These are phyloP conservation scores for Iris macrosiphon DNA, from an alignment of 106 monocot species.

Conservation along the genomic window DNA sequence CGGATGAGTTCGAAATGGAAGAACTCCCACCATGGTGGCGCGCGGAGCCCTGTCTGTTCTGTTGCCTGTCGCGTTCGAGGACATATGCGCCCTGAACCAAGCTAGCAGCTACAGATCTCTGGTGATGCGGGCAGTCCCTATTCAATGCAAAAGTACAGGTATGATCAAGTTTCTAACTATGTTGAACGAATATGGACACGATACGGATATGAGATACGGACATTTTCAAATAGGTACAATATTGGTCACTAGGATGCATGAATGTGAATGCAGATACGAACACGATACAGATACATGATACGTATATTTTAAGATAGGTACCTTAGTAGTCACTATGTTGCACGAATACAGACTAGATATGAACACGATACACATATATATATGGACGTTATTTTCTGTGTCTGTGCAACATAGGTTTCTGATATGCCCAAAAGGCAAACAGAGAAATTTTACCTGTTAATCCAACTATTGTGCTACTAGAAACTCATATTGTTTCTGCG, in stretches of 20 bases:
- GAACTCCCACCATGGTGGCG: constrained; percentile 58
- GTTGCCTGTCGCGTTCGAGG: constrained; percentile 67
- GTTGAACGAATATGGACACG: background rate
- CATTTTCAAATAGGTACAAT: too few species aligned
- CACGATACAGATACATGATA: background rate
- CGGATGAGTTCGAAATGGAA: constrained; percentile 45
- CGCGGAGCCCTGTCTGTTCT: constrained; percentile 34
- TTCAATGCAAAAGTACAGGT: background rate
- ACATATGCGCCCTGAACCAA: constrained; percentile 66
- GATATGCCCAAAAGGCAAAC: too few species aligned
- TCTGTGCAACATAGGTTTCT: too few species aligned
- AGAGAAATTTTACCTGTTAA: too few species aligned
- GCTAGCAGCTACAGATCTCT: constrained; percentile 48
- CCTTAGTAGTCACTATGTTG: background rate
- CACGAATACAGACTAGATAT: too few species aligned
- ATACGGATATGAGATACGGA: too few species aligned
- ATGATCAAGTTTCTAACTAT: background rate
- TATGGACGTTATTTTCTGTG: too few species aligned
- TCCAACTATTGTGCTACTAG: too few species aligned
- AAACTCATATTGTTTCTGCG: too few species aligned
- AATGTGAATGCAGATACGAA: background rate
- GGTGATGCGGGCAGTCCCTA: constrained; percentile 45
- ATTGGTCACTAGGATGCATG: background rate
- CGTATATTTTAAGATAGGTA: background rate
- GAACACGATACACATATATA: too few species aligned